These are phyloP conservation scores for Daedaleopsis sinensis DNA, from an alignment of 768 basidiomycete genomes.

Conservation along the genomic window DNA sequence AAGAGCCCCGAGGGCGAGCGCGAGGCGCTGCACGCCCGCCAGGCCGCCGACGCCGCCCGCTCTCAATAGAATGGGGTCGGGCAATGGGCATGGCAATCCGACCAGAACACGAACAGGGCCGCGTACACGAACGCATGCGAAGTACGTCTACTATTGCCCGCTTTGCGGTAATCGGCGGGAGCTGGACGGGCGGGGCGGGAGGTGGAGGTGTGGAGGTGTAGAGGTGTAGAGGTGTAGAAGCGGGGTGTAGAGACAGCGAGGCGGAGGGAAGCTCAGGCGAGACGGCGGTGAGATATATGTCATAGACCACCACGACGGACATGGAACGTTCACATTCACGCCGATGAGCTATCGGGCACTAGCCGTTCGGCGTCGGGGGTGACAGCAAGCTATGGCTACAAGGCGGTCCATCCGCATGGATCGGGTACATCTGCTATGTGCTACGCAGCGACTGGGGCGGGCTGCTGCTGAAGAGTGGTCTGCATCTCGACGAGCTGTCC, in stretches of 20 bases:
- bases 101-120: background rate
- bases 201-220: background rate
- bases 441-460: slow-evolving; percentile 8
- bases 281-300: background rate
- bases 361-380: no score
- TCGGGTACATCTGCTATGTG: background rate
- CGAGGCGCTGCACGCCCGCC: slow-evolving; percentile 23
- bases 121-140: no score
- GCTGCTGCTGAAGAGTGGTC: slow-evolving; percentile 48
- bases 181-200: no score
- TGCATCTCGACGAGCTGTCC: slow-evolving; percentile 70
- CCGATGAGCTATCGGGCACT: no score
- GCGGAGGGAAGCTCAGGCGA: background rate
- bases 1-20: slow-evolving; percentile 67
- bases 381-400: slow-evolving; percentile 4
- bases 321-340: no score
- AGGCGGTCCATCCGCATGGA: background rate
- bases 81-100: background rate
- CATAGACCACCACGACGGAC: no score
- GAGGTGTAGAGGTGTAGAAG: background rate
- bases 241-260: background rate
- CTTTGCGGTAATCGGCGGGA: slow-evolving; percentile 1
- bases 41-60: slow-evolving; percentile 14
- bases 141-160: slow-evolving; percentile 10
- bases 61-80: background rate